A percentile compares a stretch with the other conserved stretches of the same genome.
Conservation (phyloP, 768 basidiomycete species). For the Filobasidium floriforme region DNA sequence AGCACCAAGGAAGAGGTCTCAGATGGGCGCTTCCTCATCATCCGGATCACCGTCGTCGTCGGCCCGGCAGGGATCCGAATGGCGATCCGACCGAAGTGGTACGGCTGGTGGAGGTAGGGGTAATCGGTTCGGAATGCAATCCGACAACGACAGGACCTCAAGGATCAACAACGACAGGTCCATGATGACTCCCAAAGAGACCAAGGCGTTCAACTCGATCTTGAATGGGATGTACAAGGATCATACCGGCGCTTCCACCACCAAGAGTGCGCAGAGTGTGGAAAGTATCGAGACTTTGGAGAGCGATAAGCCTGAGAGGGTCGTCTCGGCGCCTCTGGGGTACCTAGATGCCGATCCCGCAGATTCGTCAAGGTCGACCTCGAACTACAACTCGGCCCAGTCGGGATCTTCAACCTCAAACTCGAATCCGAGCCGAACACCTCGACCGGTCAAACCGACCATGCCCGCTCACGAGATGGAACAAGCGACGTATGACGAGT, state of each 20-base stretch:
- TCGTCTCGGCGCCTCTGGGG: neutral
- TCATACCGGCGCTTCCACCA: neutral
- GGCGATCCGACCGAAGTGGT: too few species aligned
- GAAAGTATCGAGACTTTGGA: too few species aligned
- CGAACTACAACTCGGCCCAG: neutral
- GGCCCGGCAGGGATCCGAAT: too few species aligned
- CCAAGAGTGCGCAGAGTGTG: too few species aligned
- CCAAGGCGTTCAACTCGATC: conserved; percentile 4
- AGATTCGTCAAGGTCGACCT: too few species aligned
- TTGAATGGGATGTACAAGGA: conserved; percentile 4
- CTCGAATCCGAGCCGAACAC: neutral
- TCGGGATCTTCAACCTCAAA: too few species aligned
- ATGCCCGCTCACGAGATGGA: conserved; percentile 10
- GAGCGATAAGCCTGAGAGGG: neutral
- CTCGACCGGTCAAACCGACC: neutral
- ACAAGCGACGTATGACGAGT: conserved; percentile 2
- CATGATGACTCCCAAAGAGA: neutral
- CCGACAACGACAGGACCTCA: neutral
- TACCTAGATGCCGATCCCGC: neutral
- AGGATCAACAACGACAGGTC: neutral
- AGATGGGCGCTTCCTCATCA: too few species aligned
- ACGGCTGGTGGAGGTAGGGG: too few species aligned
- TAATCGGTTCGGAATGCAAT: neutral
- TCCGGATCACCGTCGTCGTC: too few species aligned
- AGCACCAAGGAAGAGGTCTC: too few species aligned